phyloP scores from a whole-genome alignment of 2,329 filamentous ascomycete species.

The Drechslerella coelobrocha region DNA sequence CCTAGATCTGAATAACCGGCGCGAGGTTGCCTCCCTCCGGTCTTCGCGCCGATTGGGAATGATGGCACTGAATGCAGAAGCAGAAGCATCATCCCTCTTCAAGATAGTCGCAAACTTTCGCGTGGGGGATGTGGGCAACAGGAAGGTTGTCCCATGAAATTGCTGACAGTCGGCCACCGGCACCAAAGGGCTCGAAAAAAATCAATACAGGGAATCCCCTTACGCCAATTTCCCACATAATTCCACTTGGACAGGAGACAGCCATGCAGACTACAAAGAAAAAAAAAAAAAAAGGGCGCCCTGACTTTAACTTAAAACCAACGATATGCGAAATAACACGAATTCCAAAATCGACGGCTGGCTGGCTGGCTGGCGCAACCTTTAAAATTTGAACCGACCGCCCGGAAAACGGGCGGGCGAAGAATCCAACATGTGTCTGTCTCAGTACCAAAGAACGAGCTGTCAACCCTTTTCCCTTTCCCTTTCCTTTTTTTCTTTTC shows the following conservation, averaged over 20 bases:
- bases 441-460: no score
- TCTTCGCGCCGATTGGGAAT: conserved; percentile 14
- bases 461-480: conserved; percentile 31
- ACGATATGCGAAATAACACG: conserved; percentile 16
- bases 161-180: conserved; percentile 39
- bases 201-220: conserved; percentile 45
- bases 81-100: neutral
- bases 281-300: neutral
- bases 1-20: conserved; percentile 6
- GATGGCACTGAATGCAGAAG: conserved; percentile 21
- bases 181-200: no score
- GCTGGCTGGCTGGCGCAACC: neutral
- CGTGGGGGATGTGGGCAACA: conserved; percentile 26
- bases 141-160: conserved; percentile 48
- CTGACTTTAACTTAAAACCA: conserved; percentile 18
- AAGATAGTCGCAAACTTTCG: conserved; percentile 32
- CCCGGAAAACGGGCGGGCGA: conserved; percentile 22
- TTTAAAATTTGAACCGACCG: conserved; percentile 21
- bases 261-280: conserved; percentile 9
- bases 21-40: conserved; percentile 10
- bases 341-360: conserved; percentile 20
- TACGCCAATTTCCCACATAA: conserved; percentile 46
- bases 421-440: conserved; percentile 12
- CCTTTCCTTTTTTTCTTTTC: neutral
- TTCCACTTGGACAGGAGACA: conserved; percentile 40